phyloP scores from a whole-genome alignment of 495 filamentous ascomycete genomes.

The Cercophora samala region DNA sequence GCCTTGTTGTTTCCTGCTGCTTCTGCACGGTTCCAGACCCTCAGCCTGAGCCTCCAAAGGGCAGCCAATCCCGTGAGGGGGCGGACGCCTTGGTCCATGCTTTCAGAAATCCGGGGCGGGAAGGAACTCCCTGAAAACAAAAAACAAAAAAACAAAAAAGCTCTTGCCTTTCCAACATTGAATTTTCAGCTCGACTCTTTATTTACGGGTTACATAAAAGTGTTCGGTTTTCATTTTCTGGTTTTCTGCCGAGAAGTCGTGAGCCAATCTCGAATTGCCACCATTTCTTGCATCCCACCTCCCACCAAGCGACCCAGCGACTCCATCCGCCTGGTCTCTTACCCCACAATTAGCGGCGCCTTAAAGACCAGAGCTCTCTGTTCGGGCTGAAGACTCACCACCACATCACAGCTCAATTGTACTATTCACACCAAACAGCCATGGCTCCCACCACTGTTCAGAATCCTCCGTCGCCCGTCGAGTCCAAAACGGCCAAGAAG shows the following conservation, averaged over 20 bases:
- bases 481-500: constrained; percentile 65
- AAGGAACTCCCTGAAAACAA: neutral
- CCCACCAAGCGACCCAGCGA: neutral
- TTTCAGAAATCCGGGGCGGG: constrained; percentile 9
- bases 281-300: neutral
- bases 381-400: neutral
- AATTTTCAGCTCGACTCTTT: neutral
- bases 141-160: neutral
- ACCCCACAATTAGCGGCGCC: constrained; percentile 1
- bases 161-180: neutral
- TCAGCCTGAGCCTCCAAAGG: constrained; percentile 19
- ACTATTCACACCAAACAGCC: constrained; percentile 20
- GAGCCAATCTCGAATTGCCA: neutral
- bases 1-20: constrained; percentile 17
- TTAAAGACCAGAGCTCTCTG: neutral
- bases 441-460: constrained; percentile 53
- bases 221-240: neutral
- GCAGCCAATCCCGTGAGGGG: constrained; percentile 23
- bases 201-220: no score
- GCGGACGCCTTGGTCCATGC: constrained; percentile 24
- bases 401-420: neutral
- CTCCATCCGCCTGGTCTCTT: neutral
- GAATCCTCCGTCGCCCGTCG: constrained; percentile 46
- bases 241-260: neutral
- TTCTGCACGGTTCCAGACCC: constrained; percentile 33